Evolutionary conservation across 495 filamentous ascomycete species (phyloP).

Genomic region (Penicillium turbatum): DNA sequence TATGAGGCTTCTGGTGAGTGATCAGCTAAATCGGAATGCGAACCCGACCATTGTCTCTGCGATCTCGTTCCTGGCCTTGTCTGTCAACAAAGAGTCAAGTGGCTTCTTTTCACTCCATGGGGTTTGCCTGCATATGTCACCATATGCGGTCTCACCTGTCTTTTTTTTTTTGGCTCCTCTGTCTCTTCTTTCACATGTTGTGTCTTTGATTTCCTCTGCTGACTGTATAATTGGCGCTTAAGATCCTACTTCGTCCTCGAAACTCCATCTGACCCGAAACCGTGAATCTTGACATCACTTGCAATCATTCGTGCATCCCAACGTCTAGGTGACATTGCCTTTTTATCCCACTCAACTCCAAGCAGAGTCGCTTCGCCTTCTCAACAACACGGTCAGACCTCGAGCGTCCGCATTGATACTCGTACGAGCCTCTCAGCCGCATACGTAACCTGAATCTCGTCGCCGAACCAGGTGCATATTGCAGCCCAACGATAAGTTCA

Average conservation of each 20-base stretch:
- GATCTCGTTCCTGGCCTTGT: conserved; percentile 14
- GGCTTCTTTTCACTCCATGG: conserved; percentile 12
- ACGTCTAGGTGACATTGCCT: background rate
- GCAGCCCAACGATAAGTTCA: background rate
- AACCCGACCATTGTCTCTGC: conserved; percentile 16
- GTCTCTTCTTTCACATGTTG: conserved; percentile 1
- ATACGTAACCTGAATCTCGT: background rate
- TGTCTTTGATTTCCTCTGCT: conserved; percentile 10
- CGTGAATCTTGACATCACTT: background rate
- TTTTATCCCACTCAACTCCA: background rate
- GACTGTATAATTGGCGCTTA: conserved; percentile 12
- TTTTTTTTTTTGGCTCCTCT: conserved; percentile 20
- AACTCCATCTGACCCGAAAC: conserved; percentile 7
- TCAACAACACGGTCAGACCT: conserved; percentile 3
- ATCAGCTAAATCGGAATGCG: background rate
- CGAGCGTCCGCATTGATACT: background rate
- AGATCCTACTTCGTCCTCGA: conserved; percentile 13
- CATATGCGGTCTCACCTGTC: conserved; percentile 19
- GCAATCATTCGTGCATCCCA: background rate
- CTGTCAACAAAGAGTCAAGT: conserved; percentile 13
- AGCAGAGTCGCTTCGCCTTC: background rate
- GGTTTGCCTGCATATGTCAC: conserved; percentile 25
- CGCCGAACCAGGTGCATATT: background rate
- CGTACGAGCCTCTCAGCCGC: conserved; percentile 2
- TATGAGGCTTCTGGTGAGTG: conserved; percentile 19